Evolutionary conservation across 2,329 filamentous ascomycete genomes (phyloP).

Genomic region (Cylindrodendrum hubeiense): DNA sequence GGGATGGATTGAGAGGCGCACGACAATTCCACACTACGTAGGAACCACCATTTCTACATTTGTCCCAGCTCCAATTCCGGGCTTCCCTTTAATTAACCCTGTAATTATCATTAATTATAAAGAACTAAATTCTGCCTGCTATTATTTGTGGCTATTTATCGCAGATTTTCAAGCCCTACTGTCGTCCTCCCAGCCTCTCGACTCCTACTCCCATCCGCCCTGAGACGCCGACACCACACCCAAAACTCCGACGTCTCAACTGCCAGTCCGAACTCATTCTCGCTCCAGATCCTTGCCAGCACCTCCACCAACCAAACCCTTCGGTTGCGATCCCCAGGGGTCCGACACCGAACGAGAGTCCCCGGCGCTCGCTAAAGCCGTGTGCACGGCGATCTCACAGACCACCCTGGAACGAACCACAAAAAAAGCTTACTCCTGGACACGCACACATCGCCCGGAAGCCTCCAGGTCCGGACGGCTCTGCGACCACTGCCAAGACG

Average conservation of each 20-base stretch:
- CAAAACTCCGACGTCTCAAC: constrained; percentile 6
- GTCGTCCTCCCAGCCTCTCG: background rate
- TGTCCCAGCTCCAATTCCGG: too few relatives aligned
- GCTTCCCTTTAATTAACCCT: too few relatives aligned
- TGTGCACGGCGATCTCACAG: background rate
- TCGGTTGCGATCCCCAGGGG: background rate
- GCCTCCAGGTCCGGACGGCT: constrained; percentile 3
- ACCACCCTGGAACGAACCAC: background rate
- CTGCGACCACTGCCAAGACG: background rate
- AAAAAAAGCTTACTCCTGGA: constrained; percentile 17
- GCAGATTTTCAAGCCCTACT: background rate
- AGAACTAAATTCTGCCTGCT: too few relatives aligned
- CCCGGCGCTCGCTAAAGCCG: background rate
- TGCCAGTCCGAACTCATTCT: background rate
- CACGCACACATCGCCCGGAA: constrained; percentile 6
- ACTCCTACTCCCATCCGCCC: background rate
- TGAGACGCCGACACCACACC: background rate
- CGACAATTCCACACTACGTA: background rate
- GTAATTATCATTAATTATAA: too few relatives aligned
- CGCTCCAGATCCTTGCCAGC: background rate
- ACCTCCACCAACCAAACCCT: background rate
- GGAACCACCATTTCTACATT: too few relatives aligned
- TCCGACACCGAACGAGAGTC: background rate
- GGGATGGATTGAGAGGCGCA: background rate
- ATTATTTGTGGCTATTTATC: background rate